Base-by-base conservation (phyloP, 2,329 filamentous ascomycete species). In the Colletotrichum orbiculare region DNA sequence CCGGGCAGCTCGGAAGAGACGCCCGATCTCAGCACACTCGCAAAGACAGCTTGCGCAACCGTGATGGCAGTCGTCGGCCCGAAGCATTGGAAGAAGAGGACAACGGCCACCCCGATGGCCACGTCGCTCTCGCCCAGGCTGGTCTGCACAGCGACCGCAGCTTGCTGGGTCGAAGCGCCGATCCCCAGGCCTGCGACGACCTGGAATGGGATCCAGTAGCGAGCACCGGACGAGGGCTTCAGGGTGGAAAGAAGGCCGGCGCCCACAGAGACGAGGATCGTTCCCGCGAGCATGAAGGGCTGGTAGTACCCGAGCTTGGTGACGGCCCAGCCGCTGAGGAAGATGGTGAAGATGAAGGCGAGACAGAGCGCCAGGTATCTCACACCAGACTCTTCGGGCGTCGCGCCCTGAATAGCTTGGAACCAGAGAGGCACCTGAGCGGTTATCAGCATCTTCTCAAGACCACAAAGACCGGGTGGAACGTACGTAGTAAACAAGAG, bases 241-340 rank as follows among this genome's bases (percentile, higher is more conserved):
- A 65, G 62, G 2, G 62, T 60, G 9, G 62, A 65, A 1, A 64
- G 42, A 2, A 64, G 43, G 5, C 61, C 61, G 0, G 61, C 17
- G 8, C 76, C 76, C 35, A 75, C 64, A 0, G 74, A 66, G 45
- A 60, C 69, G 33, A 71, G 63, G 58, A 77, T 55, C 0, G 75
- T 69, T 1, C 72, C 72, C 1, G 68, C 47, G 4, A 77, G 71
- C 73, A 78, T 77, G 42, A 72, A 75, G 0, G 69, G 77, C 11
- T 69, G 73, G 35, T 79, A 78, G 39, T 80, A 79, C 4, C 78
- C 78, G 2, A 73, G 52, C 5, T 73, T 59, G 4, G 73, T 74
- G 17, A 75, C 69, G 0, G 37, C 57, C 61, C 61, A 64, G 2
- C 61, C 61, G 38, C 61, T 61, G 8, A 72, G 12, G 11, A 69